A percentile compares a stretch with the other conserved stretches of the same genome.
phyloP scores from a whole-genome alignment of 345 rosid species.

The Brassica rapa region DNA sequence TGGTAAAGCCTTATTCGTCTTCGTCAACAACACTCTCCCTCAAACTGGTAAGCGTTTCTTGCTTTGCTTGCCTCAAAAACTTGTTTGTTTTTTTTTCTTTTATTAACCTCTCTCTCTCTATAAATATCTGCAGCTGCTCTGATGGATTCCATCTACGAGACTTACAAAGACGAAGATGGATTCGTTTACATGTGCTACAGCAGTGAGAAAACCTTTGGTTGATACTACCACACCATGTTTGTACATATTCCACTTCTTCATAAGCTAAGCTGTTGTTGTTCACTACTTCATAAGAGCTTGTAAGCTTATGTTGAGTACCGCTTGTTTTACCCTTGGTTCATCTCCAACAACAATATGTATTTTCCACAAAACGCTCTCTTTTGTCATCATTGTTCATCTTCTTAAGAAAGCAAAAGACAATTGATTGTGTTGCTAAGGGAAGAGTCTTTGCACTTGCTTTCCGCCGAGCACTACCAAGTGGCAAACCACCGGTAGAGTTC shows the following conservation, averaged over 20 bases:
- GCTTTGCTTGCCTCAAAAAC: not conserved
- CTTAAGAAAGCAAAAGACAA: not conserved
- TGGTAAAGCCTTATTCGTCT: slow-evolving; percentile 77
- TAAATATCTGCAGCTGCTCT: slow-evolving; percentile 54
- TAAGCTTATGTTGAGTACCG: slow-evolving; percentile 17
- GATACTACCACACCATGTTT: slow-evolving; percentile 2
- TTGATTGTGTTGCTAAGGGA: not conserved
- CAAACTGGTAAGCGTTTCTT: slow-evolving; percentile 63
- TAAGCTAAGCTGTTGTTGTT: slow-evolving; percentile 5
- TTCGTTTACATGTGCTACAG: slow-evolving; percentile 61
- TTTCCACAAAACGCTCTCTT: not conserved
- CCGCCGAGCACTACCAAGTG: not conserved
- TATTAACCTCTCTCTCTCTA: not conserved
- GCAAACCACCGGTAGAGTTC: not conserved
- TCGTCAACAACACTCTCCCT: slow-evolving; percentile 77
- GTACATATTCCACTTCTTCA: not conserved
- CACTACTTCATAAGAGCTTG: slow-evolving; percentile 15
- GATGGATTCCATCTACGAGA: slow-evolving; percentile 66
- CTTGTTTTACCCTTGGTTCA: slow-evolving; percentile 14
- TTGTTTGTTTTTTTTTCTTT: slow-evolving; percentile 1
- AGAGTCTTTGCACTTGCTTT: not conserved
- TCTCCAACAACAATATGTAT: not conserved
- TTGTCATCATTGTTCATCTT: not conserved
- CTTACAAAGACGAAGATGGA: slow-evolving; percentile 85
- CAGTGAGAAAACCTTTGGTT: slow-evolving; percentile 39